phyloP scores from a whole-genome alignment of 2,329 filamentous ascomycete genomes.

The Hymenoscyphus linearis region DNA sequence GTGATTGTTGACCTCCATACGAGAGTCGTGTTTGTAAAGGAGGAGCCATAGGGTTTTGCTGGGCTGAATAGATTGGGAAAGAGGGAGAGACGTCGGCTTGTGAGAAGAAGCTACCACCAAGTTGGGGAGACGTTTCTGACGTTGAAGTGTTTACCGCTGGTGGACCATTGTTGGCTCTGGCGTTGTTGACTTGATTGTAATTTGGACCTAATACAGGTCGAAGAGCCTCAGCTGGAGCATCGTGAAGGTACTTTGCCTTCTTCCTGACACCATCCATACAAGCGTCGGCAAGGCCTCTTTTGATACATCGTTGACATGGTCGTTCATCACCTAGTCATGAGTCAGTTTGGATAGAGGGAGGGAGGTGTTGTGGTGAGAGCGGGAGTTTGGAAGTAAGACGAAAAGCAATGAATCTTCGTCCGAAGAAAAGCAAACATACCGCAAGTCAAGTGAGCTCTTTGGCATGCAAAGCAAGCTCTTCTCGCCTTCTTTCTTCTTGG shows the following conservation, averaged over 20 bases:
- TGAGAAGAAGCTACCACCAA: conserved; percentile 28
- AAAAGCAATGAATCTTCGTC: conserved; percentile 14
- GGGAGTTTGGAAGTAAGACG: conserved; percentile 9
- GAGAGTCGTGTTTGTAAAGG: conserved; percentile 44
- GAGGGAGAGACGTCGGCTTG: conserved; percentile 29
- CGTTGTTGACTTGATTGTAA: conserved; percentile 53
- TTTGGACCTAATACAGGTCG: conserved; percentile 75
- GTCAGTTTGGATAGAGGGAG: conserved; percentile 16
- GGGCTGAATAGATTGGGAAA: conserved; percentile 38
- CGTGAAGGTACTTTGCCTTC: conserved; percentile 98
- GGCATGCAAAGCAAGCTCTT: conserved; percentile 92
- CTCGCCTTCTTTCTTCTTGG: conserved; percentile 93
- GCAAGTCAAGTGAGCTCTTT: conserved; percentile 94
- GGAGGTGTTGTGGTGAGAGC: conserved; percentile 10
- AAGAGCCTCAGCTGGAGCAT: conserved; percentile 84
- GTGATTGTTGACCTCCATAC: conserved; percentile 65
- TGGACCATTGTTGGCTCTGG: conserved; percentile 34
- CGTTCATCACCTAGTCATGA: conserved; percentile 74
- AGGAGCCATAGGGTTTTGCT: conserved; percentile 45
- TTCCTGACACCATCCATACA: conserved; percentile 97
- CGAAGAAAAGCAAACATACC: conserved; percentile 59
- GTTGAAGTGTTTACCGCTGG: conserved; percentile 21
- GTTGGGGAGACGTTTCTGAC: conserved; percentile 28
- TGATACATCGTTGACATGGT: conserved; percentile 90
- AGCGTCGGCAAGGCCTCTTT: conserved; percentile 81